phyloP scores from a whole-genome alignment of 305 asterid genomes.

The Fraxinus velutina region DNA sequence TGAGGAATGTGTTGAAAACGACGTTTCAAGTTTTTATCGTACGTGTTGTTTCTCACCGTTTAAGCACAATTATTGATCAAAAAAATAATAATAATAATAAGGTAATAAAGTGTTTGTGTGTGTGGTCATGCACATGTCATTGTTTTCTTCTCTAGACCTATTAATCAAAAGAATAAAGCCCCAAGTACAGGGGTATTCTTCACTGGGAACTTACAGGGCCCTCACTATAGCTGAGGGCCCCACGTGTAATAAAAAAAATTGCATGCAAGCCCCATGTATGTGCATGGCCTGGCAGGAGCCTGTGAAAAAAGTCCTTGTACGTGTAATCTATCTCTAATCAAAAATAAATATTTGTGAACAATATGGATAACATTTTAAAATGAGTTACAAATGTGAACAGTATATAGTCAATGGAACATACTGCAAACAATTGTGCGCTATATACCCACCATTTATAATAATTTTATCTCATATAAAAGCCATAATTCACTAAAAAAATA shows the following conservation, averaged over 20 bases:
- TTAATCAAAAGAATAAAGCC: too few relatives aligned
- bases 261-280: too few relatives aligned
- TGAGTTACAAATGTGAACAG: not conserved
- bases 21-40: not conserved
- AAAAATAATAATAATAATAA: too few relatives aligned
- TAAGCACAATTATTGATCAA: not conserved
- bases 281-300: too few relatives aligned
- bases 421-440: not conserved
- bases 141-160: not conserved
- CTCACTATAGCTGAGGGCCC: too few relatives aligned
- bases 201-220: too few relatives aligned
- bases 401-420: not conserved
- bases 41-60: not conserved
- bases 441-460: not conserved
- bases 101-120: not conserved
- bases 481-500: not conserved
- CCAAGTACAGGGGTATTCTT: too few relatives aligned
- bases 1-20: not conserved
- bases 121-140: not conserved
- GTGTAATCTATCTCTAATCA: not conserved
- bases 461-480: not conserved
- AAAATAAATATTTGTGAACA: not conserved
- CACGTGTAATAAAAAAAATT: too few relatives aligned
- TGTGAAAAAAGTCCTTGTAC: too few relatives aligned
- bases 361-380: not conserved